phyloP scores from a whole-genome alignment of 2,329 filamentous ascomycete genomes.

The Cryphonectria japonica region DNA sequence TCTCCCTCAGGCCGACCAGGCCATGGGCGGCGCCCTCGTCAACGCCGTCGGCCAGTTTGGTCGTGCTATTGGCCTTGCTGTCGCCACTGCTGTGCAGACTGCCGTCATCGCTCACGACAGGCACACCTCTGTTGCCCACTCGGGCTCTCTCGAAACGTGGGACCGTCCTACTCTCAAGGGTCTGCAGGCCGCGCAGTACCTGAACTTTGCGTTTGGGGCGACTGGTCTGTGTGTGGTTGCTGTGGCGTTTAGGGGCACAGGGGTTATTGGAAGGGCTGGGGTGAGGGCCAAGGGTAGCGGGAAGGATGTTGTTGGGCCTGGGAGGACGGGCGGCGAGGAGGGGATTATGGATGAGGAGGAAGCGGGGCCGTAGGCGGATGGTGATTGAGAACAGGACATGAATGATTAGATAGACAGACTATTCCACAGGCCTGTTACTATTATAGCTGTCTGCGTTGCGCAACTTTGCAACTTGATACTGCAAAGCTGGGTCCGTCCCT shows the following conservation, averaged over 20 bases:
- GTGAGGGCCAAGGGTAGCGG: not conserved
- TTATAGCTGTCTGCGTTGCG: too few species aligned
- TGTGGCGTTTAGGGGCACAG: constrained; percentile 54
- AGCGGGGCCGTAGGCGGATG: not conserved
- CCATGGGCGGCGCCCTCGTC: constrained; percentile 69
- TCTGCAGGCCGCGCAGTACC: constrained; percentile 55
- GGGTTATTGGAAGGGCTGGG: constrained; percentile 53
- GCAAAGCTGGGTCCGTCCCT: too few species aligned
- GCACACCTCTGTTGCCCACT: constrained; percentile 47
- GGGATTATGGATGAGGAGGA: not conserved
- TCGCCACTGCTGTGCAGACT: constrained; percentile 68
- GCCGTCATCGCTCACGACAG: constrained; percentile 58
- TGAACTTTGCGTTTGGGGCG: constrained; percentile 54
- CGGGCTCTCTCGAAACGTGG: constrained; percentile 46
- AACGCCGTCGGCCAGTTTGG: constrained; percentile 70
- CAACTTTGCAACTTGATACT: too few species aligned
- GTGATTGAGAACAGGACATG: not conserved
- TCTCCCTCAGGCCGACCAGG: constrained; percentile 66
- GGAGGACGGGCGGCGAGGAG: constrained; percentile 12
- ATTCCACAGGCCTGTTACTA: too few species aligned
- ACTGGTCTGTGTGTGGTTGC: constrained; percentile 49
- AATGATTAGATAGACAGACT: too few species aligned
- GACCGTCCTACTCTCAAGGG: constrained; percentile 53
- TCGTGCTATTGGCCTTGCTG: constrained; percentile 66
- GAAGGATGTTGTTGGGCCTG: not conserved